Base-by-base conservation (phyloP, 306 rosid species). In the Trifolium fragiferum region DNA sequence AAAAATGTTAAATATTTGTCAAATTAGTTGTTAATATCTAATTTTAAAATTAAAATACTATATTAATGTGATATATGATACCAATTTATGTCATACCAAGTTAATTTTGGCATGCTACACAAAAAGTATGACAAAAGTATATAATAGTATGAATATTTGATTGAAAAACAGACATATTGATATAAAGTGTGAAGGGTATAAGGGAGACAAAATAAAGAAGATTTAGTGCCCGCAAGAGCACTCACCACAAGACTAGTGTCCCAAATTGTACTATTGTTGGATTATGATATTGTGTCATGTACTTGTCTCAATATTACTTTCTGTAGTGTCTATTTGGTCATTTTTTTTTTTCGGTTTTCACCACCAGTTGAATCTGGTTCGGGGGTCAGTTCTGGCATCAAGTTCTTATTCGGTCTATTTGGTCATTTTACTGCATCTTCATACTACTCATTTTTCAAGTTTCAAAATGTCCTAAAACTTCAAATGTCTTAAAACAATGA, bases 151-250 rank as follows among this genome's bases (percentile, higher is more conserved):
- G 71, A 59, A 68, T 15, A 9, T 73, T 14, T 18, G 83, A 74
- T 57, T 27, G 37, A 44, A 37, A 69, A 55, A 7, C 33, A 9
- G 14, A 61, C 25, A 30, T 35, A 6, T n/a, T 19, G 61, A n/a
- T n/a, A n/a, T n/a, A n/a, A n/a, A n/a, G 82, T 35, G 60, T 43
- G 91, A 76, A 76, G 80, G 86, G 82, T 66, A 75, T 20, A 75
- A 82, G 73, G 87, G 94, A 59, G 88, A 83, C 87, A 82, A 46
- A 76, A 47, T 8, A 75, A 76, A 27, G 46, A 70, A 51, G 78
- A 14, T 19, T 79, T 82, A 85, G 87, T 70, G 73, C 85, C 86
- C 83, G 74, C 78, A 0, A 15, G 0, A 41, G 85, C 90, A 80
- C 83, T 60, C 70, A 13, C 19, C 72, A 44, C 66, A 37, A 75